Evolutionary conservation across 2,329 filamentous ascomycete genomes (phyloP).

Genomic region (Ilyonectria robusta): DNA sequence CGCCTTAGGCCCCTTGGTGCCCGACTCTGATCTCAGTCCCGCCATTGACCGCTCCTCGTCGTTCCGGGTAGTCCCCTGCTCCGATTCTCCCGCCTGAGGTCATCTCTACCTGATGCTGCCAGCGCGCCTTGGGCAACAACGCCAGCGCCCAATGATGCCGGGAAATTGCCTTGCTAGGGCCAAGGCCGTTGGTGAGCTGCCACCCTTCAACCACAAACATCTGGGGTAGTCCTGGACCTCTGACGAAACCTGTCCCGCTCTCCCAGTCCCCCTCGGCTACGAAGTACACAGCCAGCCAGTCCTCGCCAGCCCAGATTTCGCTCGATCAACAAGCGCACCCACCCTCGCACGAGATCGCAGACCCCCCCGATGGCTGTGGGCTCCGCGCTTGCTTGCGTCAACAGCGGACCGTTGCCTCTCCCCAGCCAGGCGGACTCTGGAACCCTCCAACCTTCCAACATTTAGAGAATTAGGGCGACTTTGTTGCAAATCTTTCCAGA

Average conservation of each 20-base stretch:
- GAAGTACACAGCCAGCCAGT: slow-evolving; percentile 29
- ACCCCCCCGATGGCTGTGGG: slow-evolving; percentile 38
- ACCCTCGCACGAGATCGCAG: slow-evolving; percentile 44
- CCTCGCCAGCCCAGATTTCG: slow-evolving; percentile 30
- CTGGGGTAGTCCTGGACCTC: slow-evolving; percentile 47
- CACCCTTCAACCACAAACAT: slow-evolving; percentile 42
- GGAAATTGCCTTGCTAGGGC: slow-evolving; percentile 40
- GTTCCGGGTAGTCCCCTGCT: slow-evolving; percentile 54
- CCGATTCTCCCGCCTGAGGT: slow-evolving; percentile 46
- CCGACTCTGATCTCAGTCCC: slow-evolving; percentile 44
- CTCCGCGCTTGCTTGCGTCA: slow-evolving; percentile 46
- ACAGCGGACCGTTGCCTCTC: slow-evolving; percentile 38
- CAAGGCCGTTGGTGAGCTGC: slow-evolving; percentile 39
- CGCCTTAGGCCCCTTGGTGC: slow-evolving; percentile 46
- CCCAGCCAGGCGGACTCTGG: slow-evolving; percentile 35
- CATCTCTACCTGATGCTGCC: slow-evolving; percentile 49
- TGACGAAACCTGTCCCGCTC: slow-evolving; percentile 35
- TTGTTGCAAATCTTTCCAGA: slow-evolving; percentile 50
- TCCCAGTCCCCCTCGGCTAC: slow-evolving; percentile 32
- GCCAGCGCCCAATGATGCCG: slow-evolving; percentile 51
- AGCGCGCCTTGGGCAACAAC: slow-evolving; percentile 53
- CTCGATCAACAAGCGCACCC: slow-evolving; percentile 37
- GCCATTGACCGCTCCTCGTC: slow-evolving; percentile 53
- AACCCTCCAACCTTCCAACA: slow-evolving; percentile 39
- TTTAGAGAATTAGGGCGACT: slow-evolving; percentile 45